phyloP scores from a whole-genome alignment of 2,329 filamentous ascomycete genomes.

The Cryphonectria naterciae region DNA sequence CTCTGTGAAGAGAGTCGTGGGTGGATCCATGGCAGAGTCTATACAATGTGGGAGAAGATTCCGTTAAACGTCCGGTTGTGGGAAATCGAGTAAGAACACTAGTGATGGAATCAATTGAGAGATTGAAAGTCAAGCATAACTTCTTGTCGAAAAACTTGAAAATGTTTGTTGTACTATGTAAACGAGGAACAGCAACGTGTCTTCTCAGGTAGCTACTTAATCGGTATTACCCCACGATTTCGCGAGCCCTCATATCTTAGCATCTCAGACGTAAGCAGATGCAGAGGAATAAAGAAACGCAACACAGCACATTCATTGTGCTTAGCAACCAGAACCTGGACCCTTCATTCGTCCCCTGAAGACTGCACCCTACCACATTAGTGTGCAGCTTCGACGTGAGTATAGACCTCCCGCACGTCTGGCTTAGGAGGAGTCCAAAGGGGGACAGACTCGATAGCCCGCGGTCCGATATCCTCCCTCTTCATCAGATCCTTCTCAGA shows the following conservation, averaged over 20 bases:
- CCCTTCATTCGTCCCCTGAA: background rate
- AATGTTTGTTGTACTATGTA: background rate
- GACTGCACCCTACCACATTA: background rate
- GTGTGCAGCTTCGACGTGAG: background rate
- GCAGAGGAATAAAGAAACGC: background rate
- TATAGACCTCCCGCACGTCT: constrained; percentile 10
- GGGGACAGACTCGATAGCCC: background rate
- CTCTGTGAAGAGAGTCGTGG: constrained; percentile 41
- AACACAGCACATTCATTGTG: background rate
- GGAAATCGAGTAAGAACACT: constrained; percentile 27
- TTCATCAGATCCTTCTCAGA: constrained; percentile 11
- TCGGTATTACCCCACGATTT: background rate
- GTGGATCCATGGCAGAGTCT: constrained; percentile 46
- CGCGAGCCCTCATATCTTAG: background rate
- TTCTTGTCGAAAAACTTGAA: background rate
- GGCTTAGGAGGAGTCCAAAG: constrained; percentile 4
- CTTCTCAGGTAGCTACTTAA: background rate
- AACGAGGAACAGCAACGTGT: background rate
- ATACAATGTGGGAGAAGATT: constrained; percentile 46
- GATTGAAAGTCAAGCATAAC: background rate
- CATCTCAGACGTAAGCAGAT: background rate
- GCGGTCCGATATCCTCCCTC: constrained; percentile 3
- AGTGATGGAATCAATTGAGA: background rate
- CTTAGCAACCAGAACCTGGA: background rate
- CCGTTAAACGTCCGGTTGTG: constrained; percentile 42